Conservation (phyloP, 495 filamentous ascomycete species). For the Neurospora sp. region DNA sequence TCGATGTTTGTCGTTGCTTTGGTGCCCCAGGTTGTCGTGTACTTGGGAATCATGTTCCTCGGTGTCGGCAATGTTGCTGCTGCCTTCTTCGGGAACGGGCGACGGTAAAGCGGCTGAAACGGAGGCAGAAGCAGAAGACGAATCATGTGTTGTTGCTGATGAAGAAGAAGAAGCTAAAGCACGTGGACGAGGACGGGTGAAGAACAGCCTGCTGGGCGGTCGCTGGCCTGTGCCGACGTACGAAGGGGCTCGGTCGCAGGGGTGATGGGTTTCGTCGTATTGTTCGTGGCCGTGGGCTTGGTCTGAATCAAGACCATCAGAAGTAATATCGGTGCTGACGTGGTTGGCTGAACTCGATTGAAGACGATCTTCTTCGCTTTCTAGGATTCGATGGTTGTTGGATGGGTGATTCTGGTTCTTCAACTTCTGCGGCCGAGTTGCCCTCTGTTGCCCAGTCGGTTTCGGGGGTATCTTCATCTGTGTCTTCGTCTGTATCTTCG, state of each 20-base stretch:
- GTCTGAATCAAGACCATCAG: background rate
- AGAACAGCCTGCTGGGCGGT: background rate
- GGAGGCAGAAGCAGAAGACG: background rate
- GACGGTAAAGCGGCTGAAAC: background rate
- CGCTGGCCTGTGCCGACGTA: background rate
- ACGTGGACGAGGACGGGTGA: background rate
- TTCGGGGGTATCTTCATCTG: background rate
- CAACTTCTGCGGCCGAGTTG: background rate
- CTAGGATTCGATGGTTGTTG: background rate
- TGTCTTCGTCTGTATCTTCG: background rate
- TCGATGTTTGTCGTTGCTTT: background rate
- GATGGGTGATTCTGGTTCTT: background rate
- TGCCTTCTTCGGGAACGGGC: background rate
- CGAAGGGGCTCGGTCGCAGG: background rate
- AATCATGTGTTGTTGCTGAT: background rate
- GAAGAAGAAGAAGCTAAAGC: background rate
- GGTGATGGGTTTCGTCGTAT: background rate
- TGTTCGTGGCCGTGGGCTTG: background rate
- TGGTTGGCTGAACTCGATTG: background rate
- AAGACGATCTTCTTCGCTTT: background rate
- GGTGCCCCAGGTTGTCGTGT: background rate
- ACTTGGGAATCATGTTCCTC: background rate
- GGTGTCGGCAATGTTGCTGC: background rate
- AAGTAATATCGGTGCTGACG: background rate
- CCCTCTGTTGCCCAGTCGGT: background rate